Evolutionary conservation across 2,329 filamentous ascomycete genomes (phyloP).

Genomic region (Ophidiomyces ophidiicola): DNA sequence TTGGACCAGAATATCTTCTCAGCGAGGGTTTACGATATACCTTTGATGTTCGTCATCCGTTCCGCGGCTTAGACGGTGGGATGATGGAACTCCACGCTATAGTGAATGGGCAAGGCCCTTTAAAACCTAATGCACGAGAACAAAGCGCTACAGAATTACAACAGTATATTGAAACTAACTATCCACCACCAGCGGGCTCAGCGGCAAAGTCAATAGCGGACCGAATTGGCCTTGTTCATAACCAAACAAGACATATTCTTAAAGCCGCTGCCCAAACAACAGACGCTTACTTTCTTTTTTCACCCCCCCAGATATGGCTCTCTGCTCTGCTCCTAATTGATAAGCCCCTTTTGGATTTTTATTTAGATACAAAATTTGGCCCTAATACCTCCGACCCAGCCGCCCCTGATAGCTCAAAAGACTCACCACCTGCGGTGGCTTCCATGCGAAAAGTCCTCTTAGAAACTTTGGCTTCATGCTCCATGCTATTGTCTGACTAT

Average conservation of each 20-base stretch:
- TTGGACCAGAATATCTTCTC: constrained; percentile 84
- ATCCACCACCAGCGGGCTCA: constrained; percentile 21
- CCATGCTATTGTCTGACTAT: constrained; percentile 30
- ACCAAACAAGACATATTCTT: constrained; percentile 58
- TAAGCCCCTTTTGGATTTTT: constrained; percentile 33
- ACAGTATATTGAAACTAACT: constrained; percentile 23
- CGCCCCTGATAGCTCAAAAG: constrained; percentile 18
- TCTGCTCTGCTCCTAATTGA: constrained; percentile 68
- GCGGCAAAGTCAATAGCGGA: constrained; percentile 35
- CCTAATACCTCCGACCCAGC: constrained; percentile 13
- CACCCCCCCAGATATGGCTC: constrained; percentile 86
- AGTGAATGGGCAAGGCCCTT: constrained; percentile 45
- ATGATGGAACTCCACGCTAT: constrained; percentile 68
- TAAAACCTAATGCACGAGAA: constrained; percentile 21
- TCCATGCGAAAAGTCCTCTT: no score
- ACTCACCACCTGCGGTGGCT: constrained; percentile 27
- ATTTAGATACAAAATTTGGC: constrained; percentile 35
- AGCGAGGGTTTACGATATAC: constrained; percentile 88
- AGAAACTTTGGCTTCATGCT: constrained; percentile 31
- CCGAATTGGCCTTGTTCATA: constrained; percentile 53
- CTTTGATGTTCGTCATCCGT: constrained; percentile 85
- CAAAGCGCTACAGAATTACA: constrained; percentile 25
- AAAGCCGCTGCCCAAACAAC: constrained; percentile 74
- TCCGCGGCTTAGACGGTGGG: constrained; percentile 72
- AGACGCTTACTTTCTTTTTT: constrained; percentile 94